Evolutionary conservation across 1,139 yeast species (phyloP).

Genomic region (Candida sp.): DNA sequence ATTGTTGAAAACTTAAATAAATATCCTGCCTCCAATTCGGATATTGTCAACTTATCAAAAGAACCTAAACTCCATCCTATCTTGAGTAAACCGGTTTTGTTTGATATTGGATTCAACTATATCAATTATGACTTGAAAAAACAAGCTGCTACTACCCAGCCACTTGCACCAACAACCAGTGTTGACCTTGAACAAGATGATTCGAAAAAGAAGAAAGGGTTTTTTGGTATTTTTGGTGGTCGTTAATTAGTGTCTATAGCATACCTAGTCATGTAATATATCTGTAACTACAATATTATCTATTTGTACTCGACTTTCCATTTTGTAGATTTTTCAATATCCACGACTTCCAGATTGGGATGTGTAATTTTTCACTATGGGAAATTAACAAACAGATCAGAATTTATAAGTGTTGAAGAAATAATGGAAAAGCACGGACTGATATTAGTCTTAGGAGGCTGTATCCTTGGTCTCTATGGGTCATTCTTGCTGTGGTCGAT

Average conservation of each 20-base stretch:
- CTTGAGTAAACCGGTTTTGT: conserved; percentile 81
- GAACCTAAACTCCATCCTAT: conserved; percentile 48
- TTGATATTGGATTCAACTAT: conserved; percentile 86
- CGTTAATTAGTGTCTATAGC: conserved; percentile 5
- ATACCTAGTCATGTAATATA: background rate
- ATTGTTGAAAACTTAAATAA: conserved; percentile 50
- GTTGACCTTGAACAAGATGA: conserved; percentile 12
- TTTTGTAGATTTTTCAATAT: no score
- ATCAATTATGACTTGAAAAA: conserved; percentile 43
- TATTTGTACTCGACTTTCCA: no score
- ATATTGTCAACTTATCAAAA: conserved; percentile 47
- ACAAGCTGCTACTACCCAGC: conserved; percentile 8
- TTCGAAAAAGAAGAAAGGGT: conserved; percentile 31
- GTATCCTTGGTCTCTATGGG: conserved; percentile 74
- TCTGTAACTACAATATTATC: no score
- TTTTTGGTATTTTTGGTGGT: conserved; percentile 45
- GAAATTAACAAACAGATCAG: background rate
- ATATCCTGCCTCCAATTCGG: conserved; percentile 38
- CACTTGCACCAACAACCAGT: background rate
- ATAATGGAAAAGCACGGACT: conserved; percentile 13
- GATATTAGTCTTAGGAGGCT: conserved; percentile 40
- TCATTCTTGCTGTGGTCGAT: conserved; percentile 91
- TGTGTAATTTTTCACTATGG: background rate
- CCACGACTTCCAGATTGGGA: background rate
- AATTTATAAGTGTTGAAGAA: no score